Percentiles rank a stretch among this genome's conserved stretches.
phyloP scores from a whole-genome alignment of 140 eudicot genomes.

The Erigeron philadelphicus region DNA sequence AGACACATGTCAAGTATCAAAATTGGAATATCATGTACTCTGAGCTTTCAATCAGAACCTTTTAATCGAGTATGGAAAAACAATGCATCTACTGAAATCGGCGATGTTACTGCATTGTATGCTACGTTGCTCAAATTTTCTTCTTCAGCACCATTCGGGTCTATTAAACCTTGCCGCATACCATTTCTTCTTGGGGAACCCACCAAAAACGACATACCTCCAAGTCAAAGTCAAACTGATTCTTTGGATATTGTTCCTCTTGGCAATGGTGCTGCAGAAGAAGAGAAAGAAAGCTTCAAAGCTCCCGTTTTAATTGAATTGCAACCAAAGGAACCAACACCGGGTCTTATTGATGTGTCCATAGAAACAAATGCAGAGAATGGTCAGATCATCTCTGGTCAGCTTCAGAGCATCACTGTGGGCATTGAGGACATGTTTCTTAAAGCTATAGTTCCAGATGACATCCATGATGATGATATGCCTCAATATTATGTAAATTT shows the following conservation, averaged over 20 bases:
- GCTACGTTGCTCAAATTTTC: conserved; percentile 75
- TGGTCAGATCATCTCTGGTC: conserved; percentile 76
- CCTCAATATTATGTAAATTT: conserved; percentile 48
- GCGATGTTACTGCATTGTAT: conserved; percentile 64
- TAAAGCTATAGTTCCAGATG: conserved; percentile 59
- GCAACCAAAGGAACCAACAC: conserved; percentile 88
- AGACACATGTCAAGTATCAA: conserved; percentile 73
- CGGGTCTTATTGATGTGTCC: conserved; percentile 73
- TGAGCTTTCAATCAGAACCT: conserved; percentile 69
- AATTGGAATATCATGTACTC: conserved; percentile 60
- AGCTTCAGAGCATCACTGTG: conserved; percentile 59
- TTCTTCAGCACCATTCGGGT: conserved; percentile 82
- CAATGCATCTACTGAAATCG: conserved; percentile 33
- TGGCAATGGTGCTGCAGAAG: conserved; percentile 32
- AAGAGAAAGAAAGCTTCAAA: conserved; percentile 31
- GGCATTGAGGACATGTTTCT: conserved; percentile 99
- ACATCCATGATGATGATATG: conserved; percentile 35
- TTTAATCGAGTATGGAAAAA: conserved; percentile 44
- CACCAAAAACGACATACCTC: conserved; percentile 29
- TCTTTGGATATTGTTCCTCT: conserved; percentile 59
- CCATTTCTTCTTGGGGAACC: conserved; percentile 81
- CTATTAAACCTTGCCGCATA: conserved; percentile 57
- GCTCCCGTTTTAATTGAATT: conserved; percentile 60
- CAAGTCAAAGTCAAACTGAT: conserved; percentile 34
- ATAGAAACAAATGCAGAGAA: conserved; percentile 78